phyloP scores from a whole-genome alignment of 495 filamentous ascomycete species.

The Lasiosphaeria hispida region DNA sequence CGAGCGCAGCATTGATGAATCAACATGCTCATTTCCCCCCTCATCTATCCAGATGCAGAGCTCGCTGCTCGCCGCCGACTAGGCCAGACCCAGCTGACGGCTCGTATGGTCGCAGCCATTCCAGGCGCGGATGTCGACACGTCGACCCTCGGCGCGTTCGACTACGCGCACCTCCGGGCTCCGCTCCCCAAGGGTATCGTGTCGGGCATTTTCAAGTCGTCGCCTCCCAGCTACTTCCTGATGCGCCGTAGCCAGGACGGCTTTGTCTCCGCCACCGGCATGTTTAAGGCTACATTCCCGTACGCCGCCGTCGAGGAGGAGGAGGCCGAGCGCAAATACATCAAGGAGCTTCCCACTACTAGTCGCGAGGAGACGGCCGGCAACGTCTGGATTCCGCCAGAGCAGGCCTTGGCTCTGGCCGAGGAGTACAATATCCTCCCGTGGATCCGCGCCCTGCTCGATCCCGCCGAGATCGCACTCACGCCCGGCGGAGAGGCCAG shows the following conservation, averaged over 20 bases:
- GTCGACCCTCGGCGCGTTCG: constrained; percentile 77
- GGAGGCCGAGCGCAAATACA: constrained; percentile 77
- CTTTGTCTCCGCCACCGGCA: constrained; percentile 91
- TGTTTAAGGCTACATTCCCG: constrained; percentile 99
- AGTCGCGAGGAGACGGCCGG: constrained; percentile 91
- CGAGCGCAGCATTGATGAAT: neutral
- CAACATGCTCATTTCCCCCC: neutral
- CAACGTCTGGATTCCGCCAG: constrained; percentile 91
- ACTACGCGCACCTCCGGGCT: constrained; percentile 92
- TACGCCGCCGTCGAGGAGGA: constrained; percentile 86
- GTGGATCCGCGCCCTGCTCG: constrained; percentile 89
- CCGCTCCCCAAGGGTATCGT: constrained; percentile 84
- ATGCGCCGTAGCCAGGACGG: constrained; percentile 97
- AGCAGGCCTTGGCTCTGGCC: constrained; percentile 77
- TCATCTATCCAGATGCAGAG: constrained; percentile 60
- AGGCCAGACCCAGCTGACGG: constrained; percentile 84
- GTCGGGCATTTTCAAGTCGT: constrained; percentile 86
- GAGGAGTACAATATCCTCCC: constrained; percentile 74
- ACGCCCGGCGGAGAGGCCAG: constrained; percentile 41
- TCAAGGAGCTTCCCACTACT: constrained; percentile 74
- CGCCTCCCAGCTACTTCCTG: constrained; percentile 89
- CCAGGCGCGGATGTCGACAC: constrained; percentile 64
- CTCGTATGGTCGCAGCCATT: constrained; percentile 67
- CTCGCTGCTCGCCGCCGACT: constrained; percentile 82
- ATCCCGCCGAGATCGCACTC: constrained; percentile 63